Evolutionary conservation across 306 rosid species (phyloP).

Genomic region (Pyrus bretschneideri): DNA sequence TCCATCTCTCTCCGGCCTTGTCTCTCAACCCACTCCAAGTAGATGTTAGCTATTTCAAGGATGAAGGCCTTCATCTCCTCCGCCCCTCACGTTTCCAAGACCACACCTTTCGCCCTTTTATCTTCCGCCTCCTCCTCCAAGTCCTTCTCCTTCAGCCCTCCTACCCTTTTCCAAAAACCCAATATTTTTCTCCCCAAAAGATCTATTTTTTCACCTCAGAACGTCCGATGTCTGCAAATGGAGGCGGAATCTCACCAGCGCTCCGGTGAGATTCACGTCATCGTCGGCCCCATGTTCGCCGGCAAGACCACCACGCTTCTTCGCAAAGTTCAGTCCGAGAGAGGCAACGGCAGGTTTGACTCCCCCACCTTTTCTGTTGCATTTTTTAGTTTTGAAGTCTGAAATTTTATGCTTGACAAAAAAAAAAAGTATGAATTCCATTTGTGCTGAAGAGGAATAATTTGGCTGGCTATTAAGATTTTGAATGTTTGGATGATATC

Average conservation of each 20-base stretch:
- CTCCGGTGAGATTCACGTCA: conserved; percentile 77
- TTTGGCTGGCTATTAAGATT: neutral
- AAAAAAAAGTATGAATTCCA: too few species aligned
- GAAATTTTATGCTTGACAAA: neutral
- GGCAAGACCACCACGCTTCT: conserved; percentile 86
- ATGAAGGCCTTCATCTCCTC: conserved; percentile 52
- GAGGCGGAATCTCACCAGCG: conserved; percentile 27
- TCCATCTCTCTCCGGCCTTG: too few species aligned
- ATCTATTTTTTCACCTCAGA: conserved; percentile 21
- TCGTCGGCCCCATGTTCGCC: conserved; percentile 92
- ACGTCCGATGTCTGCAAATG: conserved; percentile 22
- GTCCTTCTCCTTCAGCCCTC: conserved; percentile 9
- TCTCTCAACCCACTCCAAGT: neutral
- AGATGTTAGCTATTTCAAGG: conserved; percentile 25
- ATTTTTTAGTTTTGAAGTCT: neutral
- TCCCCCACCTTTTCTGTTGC: neutral
- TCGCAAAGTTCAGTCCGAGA: conserved; percentile 62
- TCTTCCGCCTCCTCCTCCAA: conserved; percentile 22
- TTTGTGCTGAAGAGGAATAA: neutral
- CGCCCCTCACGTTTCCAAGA: conserved; percentile 29
- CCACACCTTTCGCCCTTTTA: conserved; percentile 26
- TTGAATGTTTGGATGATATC: too few species aligned
- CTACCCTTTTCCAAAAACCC: conserved; percentile 11
- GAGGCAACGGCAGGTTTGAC: conserved; percentile 60
- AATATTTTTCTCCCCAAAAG: conserved; percentile 14